Base-by-base conservation (phyloP, 148 eudicot species). In the Amaranthus hypochondriacus region DNA sequence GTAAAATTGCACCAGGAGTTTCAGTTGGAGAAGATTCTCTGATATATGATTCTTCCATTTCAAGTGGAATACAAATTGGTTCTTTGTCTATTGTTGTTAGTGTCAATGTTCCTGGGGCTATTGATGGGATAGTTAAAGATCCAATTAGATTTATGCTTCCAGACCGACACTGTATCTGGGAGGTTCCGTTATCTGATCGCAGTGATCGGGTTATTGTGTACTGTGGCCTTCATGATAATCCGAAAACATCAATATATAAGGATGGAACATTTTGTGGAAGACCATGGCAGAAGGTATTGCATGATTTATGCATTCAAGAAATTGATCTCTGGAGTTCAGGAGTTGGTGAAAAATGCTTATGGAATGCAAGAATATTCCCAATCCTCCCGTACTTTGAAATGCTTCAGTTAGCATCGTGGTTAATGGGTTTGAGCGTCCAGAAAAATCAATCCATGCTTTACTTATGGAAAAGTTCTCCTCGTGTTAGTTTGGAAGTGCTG, bases 111-210 rank as follows among this genome's bases (percentile, higher is more conserved):
- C 97, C 97, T 6, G 84, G 72, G 57, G 70, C 62, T 13, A 66
- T 70, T 62, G 72, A 75, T 58, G 70, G 10, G 82, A 46, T 66
- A 12, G 44, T 67, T 55, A 67, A 76, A 64, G 79, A 83, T 70
- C 75, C 84, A 7, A 78, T 87, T 54, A 85, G 78, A 74, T 90
- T 95, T 79, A 81, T 92, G 82, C 97, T 95, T 83, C 99, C 99
- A 65, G 97, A 92, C 87, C 92, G 94, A 75, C 97, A 95, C 86
- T 92, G 99, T 76, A 85, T 95, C 64, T 95, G 99, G 99, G 97
- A 95, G 87, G 99, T 95, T 73, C 99, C 99, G 4, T 90, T 95
- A 79, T 79, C 86, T 12, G 99, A 86, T 77, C 73, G 79, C 77
- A 76, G 78, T 56, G 89, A 87, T 72, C 86, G 86, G 76, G 87